Conservation (phyloP, 345 rosid genomes). For the Abelmoschus esculentus region DNA sequence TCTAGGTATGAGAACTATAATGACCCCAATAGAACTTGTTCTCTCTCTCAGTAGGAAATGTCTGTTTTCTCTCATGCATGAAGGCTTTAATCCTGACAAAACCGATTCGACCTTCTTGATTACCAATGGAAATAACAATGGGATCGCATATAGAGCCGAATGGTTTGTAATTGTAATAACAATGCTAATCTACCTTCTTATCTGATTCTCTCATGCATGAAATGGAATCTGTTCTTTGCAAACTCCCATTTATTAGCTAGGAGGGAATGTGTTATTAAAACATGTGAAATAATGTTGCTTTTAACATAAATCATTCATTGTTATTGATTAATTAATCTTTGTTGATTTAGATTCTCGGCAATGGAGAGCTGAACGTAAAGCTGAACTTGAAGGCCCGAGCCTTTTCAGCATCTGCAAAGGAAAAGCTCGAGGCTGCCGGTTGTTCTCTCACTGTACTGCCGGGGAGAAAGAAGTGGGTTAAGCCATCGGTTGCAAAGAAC, state of each 20-base stretch:
- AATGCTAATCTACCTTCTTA: background rate
- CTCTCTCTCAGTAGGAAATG: background rate
- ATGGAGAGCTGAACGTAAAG: slow-evolving; percentile 67
- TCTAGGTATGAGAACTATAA: background rate
- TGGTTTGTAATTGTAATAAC: background rate
- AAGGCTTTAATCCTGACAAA: background rate
- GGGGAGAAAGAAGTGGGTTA: slow-evolving; percentile 89
- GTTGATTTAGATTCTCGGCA: slow-evolving; percentile 59
- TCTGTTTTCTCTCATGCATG: background rate
- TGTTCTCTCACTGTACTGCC: slow-evolving; percentile 76
- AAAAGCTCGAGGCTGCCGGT: slow-evolving; percentile 80
- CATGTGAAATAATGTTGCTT: background rate
- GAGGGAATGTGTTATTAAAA: background rate
- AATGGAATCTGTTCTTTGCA: background rate
- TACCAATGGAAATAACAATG: background rate
- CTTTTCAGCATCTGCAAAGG: slow-evolving; percentile 71
- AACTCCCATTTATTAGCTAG: background rate
- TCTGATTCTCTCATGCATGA: background rate
- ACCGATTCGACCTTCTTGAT: background rate
- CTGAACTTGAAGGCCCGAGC: slow-evolving; percentile 77
- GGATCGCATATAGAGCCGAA: background rate
- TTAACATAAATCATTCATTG: background rate
- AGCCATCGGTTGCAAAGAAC: slow-evolving; percentile 81
- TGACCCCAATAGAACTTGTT: background rate
- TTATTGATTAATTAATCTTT: background rate